phyloP scores from a whole-genome alignment of 2,329 filamentous ascomycete species.

The Trichoderma brevicompactum region DNA sequence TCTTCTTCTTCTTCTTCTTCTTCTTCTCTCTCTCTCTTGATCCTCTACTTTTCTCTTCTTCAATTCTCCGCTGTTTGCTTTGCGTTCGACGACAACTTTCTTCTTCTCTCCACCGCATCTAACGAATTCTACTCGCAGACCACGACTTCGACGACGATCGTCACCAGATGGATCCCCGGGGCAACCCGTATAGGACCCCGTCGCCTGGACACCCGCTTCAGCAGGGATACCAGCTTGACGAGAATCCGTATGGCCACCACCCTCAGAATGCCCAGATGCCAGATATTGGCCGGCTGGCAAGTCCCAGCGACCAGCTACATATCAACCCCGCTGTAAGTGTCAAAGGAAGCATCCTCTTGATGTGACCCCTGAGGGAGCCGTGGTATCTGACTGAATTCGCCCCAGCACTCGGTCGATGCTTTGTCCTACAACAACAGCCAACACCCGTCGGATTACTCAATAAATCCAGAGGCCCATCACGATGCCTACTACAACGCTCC shows the following conservation, averaged over 20 bases:
- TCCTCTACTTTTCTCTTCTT: not conserved
- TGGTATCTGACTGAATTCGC: not conserved
- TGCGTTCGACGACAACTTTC: not conserved
- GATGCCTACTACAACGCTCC: constrained; percentile 85
- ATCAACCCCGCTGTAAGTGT: constrained; percentile 80
- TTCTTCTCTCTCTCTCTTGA: not conserved
- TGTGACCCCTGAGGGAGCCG: not conserved
- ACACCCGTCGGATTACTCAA: constrained; percentile 67
- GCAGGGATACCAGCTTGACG: constrained; percentile 80
- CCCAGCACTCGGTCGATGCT: constrained; percentile 58
- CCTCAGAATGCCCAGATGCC: constrained; percentile 43
- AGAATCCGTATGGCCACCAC: constrained; percentile 67
- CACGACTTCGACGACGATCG: constrained; percentile 61
- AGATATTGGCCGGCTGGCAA: constrained; percentile 50
- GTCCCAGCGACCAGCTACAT: constrained; percentile 75
- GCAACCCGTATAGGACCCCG: constrained; percentile 64
- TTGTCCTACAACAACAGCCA: constrained; percentile 53
- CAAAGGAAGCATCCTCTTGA: not conserved
- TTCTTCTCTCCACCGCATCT: constrained; percentile 1
- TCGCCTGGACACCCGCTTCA: constrained; percentile 76
- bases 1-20: not conserved
- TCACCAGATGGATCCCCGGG: constrained; percentile 58
- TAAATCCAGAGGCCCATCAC: constrained; percentile 84
- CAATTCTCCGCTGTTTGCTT: not conserved
- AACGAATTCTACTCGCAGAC: constrained; percentile 45